Conservation (phyloP, 495 filamentous ascomycete species). For the Entonaema liquescens region DNA sequence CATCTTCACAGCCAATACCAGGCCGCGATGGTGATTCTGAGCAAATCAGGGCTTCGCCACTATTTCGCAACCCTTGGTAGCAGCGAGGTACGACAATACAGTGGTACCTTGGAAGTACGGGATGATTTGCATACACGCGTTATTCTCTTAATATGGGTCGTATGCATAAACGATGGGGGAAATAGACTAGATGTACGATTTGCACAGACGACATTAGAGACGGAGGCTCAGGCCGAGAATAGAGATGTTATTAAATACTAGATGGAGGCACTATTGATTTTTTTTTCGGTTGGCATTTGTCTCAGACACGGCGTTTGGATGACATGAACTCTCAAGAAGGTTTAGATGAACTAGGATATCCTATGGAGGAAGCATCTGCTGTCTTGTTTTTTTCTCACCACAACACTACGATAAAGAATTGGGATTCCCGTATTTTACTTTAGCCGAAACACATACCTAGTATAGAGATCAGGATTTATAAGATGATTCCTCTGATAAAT, state of each 20-base stretch:
- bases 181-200: slow-evolving; percentile 11
- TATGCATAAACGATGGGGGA: background rate
- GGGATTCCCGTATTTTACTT: background rate
- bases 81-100: slow-evolving; percentile 19
- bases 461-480: background rate
- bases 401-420: background rate
- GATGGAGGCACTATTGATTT: slow-evolving; percentile 2
- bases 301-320: slow-evolving; percentile 19
- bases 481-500: background rate
- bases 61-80: slow-evolving; percentile 27
- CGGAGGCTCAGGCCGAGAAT: slow-evolving; percentile 38
- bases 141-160: background rate
- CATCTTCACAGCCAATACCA: slow-evolving; percentile 21
- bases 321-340: slow-evolving; percentile 7
- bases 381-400: slow-evolving; percentile 6
- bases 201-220: slow-evolving; percentile 34
- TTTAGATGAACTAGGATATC: slow-evolving; percentile 5
- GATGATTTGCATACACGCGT: slow-evolving; percentile 12
- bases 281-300: slow-evolving; percentile 1
- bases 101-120: slow-evolving; percentile 40
- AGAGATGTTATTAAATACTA: slow-evolving; percentile 13
- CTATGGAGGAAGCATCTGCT: background rate
- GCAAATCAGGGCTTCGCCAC: background rate
- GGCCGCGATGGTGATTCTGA: background rate
- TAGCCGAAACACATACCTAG: background rate